These are phyloP conservation scores for Halophytophthora polymorphica DNA, from an alignment of 352 stramenopile genomes.

Conservation along the genomic window DNA sequence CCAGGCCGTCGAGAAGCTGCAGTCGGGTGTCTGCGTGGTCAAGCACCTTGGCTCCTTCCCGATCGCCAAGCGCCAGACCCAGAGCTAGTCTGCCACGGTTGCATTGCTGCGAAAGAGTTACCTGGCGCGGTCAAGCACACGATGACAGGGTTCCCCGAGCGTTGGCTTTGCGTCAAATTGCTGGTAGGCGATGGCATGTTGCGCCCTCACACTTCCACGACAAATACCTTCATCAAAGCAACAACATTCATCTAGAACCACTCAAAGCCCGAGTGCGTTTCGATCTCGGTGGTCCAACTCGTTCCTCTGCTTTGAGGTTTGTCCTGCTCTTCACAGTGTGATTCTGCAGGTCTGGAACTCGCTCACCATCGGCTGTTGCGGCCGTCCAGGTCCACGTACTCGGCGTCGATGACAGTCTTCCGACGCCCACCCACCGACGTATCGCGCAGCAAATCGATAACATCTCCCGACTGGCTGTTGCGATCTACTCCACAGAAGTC, in stretches of 20 bases:
- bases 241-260: conserved; percentile 1
- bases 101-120: neutral
- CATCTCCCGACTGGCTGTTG: conserved; percentile 51
- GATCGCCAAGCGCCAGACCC: conserved; percentile 45
- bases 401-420: conserved; percentile 69
- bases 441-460: conserved; percentile 67
- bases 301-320: neutral
- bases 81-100: conserved; percentile 27
- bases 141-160: too few relatives aligned
- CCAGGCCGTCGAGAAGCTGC: conserved; percentile 49
- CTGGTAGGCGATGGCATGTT: too few relatives aligned
- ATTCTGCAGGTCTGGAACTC: neutral
- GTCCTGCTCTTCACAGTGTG: too few relatives aligned
- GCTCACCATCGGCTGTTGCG: conserved; percentile 22
- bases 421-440: conserved; percentile 21
- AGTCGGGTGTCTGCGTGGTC: conserved; percentile 51
- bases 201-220: too few relatives aligned
- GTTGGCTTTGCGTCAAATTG: too few relatives aligned
- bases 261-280: too few relatives aligned
- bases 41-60: conserved; percentile 82
- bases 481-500: conserved; percentile 28
- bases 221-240: too few relatives aligned
- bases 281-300: too few relatives aligned
- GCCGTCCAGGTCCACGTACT: conserved; percentile 64
- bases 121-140: too few relatives aligned